Percentiles rank a stretch among this genome's conserved stretches.
phyloP scores from a whole-genome alignment of 805 yeast species.

The Teunomyces funiuensis region DNA sequence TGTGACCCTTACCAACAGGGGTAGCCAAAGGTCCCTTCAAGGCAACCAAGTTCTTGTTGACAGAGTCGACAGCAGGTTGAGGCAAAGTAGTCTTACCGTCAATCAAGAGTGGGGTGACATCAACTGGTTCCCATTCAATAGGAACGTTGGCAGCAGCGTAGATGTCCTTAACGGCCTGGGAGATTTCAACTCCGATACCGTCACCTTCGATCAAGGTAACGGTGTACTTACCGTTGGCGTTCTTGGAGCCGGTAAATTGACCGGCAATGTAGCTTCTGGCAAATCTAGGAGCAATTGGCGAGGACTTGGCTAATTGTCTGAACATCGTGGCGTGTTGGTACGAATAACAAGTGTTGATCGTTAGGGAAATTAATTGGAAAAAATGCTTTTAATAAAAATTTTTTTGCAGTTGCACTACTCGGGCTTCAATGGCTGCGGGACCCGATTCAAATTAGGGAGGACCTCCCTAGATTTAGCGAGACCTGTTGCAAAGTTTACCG shows the following conservation, averaged over 20 bases:
- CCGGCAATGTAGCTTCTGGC: constrained; percentile 48
- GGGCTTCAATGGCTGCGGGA: constrained; percentile 7
- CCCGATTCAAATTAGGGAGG: too few relatives aligned
- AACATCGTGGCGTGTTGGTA: constrained; percentile 23
- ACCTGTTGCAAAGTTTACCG: too few relatives aligned
- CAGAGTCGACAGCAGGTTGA: constrained; percentile 85
- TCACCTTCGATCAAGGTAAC: constrained; percentile 98
- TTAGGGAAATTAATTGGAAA: background rate
- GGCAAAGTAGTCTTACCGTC: constrained; percentile 95
- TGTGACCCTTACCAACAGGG: constrained; percentile 98
- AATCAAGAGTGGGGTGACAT: constrained; percentile 88
- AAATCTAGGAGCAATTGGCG: constrained; percentile 32
- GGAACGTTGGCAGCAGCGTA: constrained; percentile 95
- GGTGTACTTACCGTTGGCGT: constrained; percentile 79
- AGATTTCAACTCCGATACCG: constrained; percentile 96
- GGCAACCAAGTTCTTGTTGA: constrained; percentile 91
- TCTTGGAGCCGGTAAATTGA: constrained; percentile 63
- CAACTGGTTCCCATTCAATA: constrained; percentile 95
- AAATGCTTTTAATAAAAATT: constrained; percentile 6
- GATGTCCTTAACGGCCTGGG: constrained; percentile 89
- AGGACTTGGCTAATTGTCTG: constrained; percentile 32
- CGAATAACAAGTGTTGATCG: constrained; percentile 5
- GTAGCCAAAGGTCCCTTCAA: constrained; percentile 98
- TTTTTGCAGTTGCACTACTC: constrained; percentile 13
- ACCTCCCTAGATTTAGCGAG: constrained; percentile 8